Percentiles rank a stretch among this genome's conserved stretches.
phyloP scores from a whole-genome alignment of 106 monocot species.

The Phalaenopsis aphrodite region DNA sequence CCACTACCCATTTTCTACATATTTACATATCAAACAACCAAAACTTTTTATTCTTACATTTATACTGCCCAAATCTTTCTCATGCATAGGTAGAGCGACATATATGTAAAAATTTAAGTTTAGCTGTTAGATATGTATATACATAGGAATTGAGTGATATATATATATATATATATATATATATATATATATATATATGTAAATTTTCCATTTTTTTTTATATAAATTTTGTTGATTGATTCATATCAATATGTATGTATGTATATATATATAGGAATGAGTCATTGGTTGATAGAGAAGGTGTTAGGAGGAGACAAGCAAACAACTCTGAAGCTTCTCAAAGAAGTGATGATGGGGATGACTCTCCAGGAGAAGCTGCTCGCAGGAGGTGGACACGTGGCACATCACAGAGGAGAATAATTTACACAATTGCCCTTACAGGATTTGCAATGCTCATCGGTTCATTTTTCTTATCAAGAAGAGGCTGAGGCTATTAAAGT shows the following conservation, averaged over 20 bases:
- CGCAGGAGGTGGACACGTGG: conserved; percentile 20
- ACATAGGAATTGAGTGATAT: too few species aligned
- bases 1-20: too few species aligned
- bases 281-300: conserved; percentile 15
- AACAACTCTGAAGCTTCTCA: background rate
- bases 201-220: too few species aligned
- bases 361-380: conserved; percentile 12
- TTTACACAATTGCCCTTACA: conserved; percentile 56
- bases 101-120: too few species aligned
- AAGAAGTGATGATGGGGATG: background rate
- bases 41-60: too few species aligned
- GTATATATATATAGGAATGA: conserved; percentile 15
- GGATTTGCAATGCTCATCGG: conserved; percentile 61
- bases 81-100: too few species aligned
- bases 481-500: conserved; percentile 6
- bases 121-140: too few species aligned
- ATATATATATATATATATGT: too few species aligned
- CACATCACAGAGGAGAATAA: conserved; percentile 27
- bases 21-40: too few species aligned
- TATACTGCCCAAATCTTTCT: too few species aligned
- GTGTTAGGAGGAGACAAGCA: conserved; percentile 13
- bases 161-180: too few species aligned
- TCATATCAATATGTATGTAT: conserved; percentile 7
- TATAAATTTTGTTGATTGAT: too few species aligned
- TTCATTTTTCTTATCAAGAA: conserved; percentile 56